Percentiles rank a stretch among this genome's conserved stretches.
Conservation (phyloP, 164 flowering plant species). For the Magnolia officinalis region DNA sequence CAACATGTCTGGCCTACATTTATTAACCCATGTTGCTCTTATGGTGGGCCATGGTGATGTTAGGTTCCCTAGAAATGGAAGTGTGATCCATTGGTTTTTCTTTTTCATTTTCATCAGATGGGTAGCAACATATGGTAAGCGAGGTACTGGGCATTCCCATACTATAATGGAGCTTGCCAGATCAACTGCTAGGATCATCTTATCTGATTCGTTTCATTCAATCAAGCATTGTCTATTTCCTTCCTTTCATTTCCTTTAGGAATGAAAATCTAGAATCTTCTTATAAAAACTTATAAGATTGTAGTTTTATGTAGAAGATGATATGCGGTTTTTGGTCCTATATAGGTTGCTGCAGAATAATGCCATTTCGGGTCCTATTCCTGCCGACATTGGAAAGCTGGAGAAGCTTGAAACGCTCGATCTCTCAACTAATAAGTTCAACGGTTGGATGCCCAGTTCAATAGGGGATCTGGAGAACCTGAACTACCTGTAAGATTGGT, state of each 20-base stretch:
- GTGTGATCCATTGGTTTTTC: too few species aligned
- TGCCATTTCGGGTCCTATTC: conserved; percentile 81
- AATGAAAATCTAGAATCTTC: neutral
- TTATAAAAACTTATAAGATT: neutral
- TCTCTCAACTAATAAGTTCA: conserved; percentile 73
- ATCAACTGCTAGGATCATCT: neutral
- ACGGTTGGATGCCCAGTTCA: conserved; percentile 72
- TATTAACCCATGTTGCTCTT: too few species aligned
- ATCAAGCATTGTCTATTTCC: too few species aligned
- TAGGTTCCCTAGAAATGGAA: too few species aligned
- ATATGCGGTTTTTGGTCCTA: neutral
- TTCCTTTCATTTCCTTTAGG: too few species aligned
- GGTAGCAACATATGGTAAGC: too few species aligned
- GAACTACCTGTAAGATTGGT: conserved; percentile 70
- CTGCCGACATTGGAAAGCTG: conserved; percentile 63
- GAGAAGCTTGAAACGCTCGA: conserved; percentile 85
- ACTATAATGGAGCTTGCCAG: neutral
- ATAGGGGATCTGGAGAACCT: conserved; percentile 66
- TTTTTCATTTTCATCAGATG: too few species aligned
- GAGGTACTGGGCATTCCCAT: too few species aligned
- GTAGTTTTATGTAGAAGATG: neutral
- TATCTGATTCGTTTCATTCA: too few species aligned
- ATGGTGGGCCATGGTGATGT: too few species aligned
- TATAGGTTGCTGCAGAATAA: conserved; percentile 86
- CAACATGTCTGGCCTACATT: neutral